Base-by-base conservation (phyloP, 1,139 yeast species). In the Kurtzmaniella quercitrusa region DNA sequence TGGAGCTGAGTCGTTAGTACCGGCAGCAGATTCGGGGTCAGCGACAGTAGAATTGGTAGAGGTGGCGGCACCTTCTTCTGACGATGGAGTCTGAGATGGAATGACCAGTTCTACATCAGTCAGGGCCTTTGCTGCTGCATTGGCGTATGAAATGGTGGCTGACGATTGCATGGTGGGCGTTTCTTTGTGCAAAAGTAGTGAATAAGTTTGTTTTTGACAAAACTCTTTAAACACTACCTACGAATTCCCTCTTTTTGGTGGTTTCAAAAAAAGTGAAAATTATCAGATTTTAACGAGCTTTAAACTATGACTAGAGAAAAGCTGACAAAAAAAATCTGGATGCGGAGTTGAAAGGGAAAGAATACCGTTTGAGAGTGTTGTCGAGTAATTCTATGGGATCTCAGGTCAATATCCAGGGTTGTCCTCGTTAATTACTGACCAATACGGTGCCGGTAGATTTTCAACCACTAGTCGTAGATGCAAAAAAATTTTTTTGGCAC, bases 41-140 rank as follows among this genome's bases (percentile, higher is more conserved):
- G 17, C 5, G 5, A 15, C 18, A 12, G 10, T 15, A 31, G 36
- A 14, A 14, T 12, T 14, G n/a, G 10, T 16, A 14, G 36, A 14
- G 14, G 18, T 15, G 10, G 36, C 3, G 12, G 16, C 11, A 4
- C 36, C 18, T 4, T 31, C 36, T 12, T 14, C 36, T 5, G 16
- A 14, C 9, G 34, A 10, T 10, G 34, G 15, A 29, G 34, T 6
- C 10, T 14, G 18, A 14, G 10, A 6, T 31, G 12, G 18, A 31
- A 15, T 44, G 42, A 23, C 31, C 39, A 17, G 52, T 19, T 36
- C 38, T 17, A 36, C 25, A 17, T 18, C 25, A 19, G 24, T 36
- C 19, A 54, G 49, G 24, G 62, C 72, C 45, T 59, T 62, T 48
- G 73, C 74, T 48, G 73, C 77, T 41, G 66, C 63, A 48, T 70